Evolutionary conservation across 129 eudicot genomes (phyloP).

Genomic region (Heracleum sosnowskyi): DNA sequence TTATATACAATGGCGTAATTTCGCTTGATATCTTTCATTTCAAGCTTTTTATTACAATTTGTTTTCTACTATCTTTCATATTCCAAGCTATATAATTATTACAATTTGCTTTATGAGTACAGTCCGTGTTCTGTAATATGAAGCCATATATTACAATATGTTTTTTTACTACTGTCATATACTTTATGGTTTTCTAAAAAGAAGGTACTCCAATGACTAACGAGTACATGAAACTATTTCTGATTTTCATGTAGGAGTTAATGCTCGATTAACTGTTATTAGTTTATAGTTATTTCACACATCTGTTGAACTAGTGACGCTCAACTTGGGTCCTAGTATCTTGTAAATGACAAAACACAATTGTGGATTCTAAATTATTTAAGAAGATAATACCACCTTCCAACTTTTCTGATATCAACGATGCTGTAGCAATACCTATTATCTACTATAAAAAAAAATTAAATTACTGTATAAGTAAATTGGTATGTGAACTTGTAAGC

Average conservation of each 20-base stretch:
- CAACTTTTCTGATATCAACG: background rate
- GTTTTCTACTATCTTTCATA: background rate
- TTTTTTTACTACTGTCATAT: background rate
- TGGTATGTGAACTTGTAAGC: background rate
- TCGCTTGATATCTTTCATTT: background rate
- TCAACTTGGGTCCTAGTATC: background rate
- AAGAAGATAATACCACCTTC: background rate
- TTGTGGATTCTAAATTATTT: background rate
- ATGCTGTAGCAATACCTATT: background rate
- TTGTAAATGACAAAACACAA: background rate
- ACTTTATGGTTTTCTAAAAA: background rate
- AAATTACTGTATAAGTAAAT: background rate
- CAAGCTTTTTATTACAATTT: background rate
- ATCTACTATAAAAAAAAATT: background rate
- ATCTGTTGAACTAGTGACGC: background rate
- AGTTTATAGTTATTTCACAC: background rate
- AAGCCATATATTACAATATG: background rate
- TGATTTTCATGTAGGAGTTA: background rate
- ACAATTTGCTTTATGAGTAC: background rate
- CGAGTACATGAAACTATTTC: background rate
- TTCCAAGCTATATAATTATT: background rate
- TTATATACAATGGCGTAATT: background rate
- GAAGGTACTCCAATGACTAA: background rate
- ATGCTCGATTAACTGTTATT: background rate
- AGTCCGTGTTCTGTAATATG: background rate